Evolutionary conservation across 768 basidiomycete species (phyloP), one percentile per base, ranked within the genome.

Genomic region (Agaricus sinodeliciosus): DNA sequence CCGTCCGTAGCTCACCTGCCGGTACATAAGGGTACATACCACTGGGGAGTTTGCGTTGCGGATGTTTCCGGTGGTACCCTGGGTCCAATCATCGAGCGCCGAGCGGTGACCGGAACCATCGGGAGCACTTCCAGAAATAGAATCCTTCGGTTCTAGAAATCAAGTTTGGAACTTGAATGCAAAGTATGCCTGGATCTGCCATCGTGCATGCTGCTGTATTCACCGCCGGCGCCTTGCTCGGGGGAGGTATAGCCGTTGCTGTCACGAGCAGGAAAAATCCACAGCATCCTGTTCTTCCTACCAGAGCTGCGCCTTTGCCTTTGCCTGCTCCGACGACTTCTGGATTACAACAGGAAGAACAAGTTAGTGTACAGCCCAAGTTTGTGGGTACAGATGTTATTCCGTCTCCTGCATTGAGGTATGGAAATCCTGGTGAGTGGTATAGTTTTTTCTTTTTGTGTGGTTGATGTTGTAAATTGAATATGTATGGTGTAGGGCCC

Each of bases 221-320:
- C 64, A 84, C 92, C 49, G 83, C 87, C 40, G 93, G 93, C 22
- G 87, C 90, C 1, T 64, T 85, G 19, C 71, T 94, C 22, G 93
- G 93, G 36, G 90, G 90, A 15, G 85, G 89, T 8, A 76, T 86
- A 47, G 81, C 80, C 27, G 74, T 78, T 3, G 76, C 65, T 15
- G 62, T 84, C 9, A 65, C 73, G 22, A 71, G 67, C 46, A 71
- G 57, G 48, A 65, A 60, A 53, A 54, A 47, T 27, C 45, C 41
- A 16, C 52, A 54, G 19, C 40, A 45, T 22, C 39, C 46, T 9
- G 25, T 36, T 7, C 25, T 28, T 15, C 41, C 51, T 22, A 13
- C 57, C 3, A 31, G 43, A 2, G 19, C 57, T 22, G 43, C 50
- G 11, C 46, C 60, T 31, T 57, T 48, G 16, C 63, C 56, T 28